phyloP scores from a whole-genome alignment of 202 grass and related monocot genomes.

The Bolboschoenoplectus hybrid region DNA sequence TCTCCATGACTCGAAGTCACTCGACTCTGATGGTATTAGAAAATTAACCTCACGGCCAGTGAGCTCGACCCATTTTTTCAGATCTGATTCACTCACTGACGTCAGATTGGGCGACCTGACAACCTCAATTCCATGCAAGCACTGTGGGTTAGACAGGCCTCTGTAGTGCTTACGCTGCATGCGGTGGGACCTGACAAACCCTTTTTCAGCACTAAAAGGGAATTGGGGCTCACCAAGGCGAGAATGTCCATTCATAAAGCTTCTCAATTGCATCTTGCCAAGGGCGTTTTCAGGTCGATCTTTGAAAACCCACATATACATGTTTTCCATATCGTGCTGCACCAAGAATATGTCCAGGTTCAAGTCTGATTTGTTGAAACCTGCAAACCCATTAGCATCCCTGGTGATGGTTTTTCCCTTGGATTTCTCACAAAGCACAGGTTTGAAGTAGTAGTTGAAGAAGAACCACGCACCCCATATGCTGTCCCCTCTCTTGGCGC shows the following conservation, averaged over 20 bases:
- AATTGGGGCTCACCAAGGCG: conserved; percentile 90
- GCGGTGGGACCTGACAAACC: conserved; percentile 80
- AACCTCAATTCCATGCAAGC: conserved; percentile 82
- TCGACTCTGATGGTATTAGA: conserved; percentile 57
- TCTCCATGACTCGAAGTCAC: conserved; percentile 91
- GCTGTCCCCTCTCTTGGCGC: conserved; percentile 83
- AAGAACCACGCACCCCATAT: conserved; percentile 99
- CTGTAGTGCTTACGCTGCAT: conserved; percentile 98
- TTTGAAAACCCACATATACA: conserved; percentile 98
- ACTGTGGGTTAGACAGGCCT: conserved; percentile 85
- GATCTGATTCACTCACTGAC: conserved; percentile 59
- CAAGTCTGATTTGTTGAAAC: conserved; percentile 58
- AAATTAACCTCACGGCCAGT: conserved; percentile 82
- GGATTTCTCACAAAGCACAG: conserved; percentile 54
- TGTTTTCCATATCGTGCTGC: conserved; percentile 98
- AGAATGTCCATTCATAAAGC: conserved; percentile 97
- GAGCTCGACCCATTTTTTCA: conserved; percentile 85
- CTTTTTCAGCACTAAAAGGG: conserved; percentile 81
- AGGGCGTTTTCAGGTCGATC: conserved; percentile 85
- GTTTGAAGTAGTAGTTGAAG: conserved; percentile 98
- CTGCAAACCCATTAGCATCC: conserved; percentile 42
- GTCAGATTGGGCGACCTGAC: conserved; percentile 61
- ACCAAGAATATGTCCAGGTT: conserved; percentile 82
- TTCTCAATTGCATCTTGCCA: conserved; percentile 95
- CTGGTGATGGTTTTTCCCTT: conserved; percentile 58